phyloP scores from a whole-genome alignment of 2,329 filamentous ascomycete genomes.

The Aaosphaeria arxii region DNA sequence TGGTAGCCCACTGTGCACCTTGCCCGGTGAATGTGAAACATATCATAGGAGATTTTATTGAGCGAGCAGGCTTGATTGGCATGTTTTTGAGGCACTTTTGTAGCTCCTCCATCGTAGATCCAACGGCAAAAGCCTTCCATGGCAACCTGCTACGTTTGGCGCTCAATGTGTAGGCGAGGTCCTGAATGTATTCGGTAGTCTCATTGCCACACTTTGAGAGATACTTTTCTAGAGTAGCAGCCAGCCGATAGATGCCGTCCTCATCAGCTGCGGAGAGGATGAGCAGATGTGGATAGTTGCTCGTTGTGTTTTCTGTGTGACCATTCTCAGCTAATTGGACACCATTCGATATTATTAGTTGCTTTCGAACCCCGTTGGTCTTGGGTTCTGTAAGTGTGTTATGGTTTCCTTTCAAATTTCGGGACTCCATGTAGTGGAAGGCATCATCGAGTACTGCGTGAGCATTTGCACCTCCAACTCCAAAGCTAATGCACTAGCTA shows the following conservation, averaged over 20 bases:
- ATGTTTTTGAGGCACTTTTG: too few relatives aligned
- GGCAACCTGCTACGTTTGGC: neutral
- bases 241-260: too few relatives aligned
- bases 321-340: neutral
- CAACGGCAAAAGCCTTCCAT: neutral
- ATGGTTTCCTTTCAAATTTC: neutral
- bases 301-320: neutral
- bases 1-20: constrained; percentile 18
- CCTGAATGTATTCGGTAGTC: neutral
- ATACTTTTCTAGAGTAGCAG: too few relatives aligned
- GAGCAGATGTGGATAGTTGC: neutral
- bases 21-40: constrained; percentile 21
- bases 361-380: too few relatives aligned
- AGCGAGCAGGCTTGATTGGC: too few relatives aligned
- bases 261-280: neutral
- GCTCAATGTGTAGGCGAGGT: neutral
- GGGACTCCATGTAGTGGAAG: neutral
- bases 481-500: constrained; percentile 5
- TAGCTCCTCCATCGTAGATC: too few relatives aligned
- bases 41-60: neutral
- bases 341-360: neutral
- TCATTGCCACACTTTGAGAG: too few relatives aligned
- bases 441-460: constrained; percentile 18
- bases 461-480: constrained; percentile 17
- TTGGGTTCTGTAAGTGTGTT: neutral